Evolutionary conservation across 331 rosid species (phyloP), one percentile per base, ranked within the genome.

Genomic region (Quercus tomentella): DNA sequence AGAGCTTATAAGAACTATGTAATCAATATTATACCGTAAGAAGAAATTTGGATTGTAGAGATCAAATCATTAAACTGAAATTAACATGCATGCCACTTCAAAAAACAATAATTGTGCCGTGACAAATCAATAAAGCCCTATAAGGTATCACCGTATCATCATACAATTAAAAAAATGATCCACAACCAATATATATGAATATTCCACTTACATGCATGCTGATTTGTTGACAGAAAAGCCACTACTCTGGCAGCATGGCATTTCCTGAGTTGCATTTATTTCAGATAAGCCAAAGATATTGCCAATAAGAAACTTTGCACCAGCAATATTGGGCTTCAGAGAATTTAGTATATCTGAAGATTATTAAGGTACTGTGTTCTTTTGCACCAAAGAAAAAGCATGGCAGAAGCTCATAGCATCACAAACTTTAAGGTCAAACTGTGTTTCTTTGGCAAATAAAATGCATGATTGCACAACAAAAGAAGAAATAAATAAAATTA

Each of bases 281-380:
- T 81, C 86, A 16, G 82, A 77, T 76, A 91, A 77, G 79, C 93
- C 94, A 89, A 87, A 94, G 76, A 94, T 87, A 71, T 82, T 58
- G 37, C 55, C 54, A 69, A 83, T 70, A 75, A 92, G 94, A 85
- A 69, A 8, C 77, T 85, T 80, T 4, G 94, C 85, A 73, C 81
- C 75, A 56, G 80, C 80, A 79, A 83, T 56, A 82, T 91, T 91
- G 43, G 97, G 89, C 86, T 81, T 85, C 51, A 85, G 52, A 56
- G 86, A 91, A 86, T 83, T 76, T 72, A 92, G 89, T 62, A 87
- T 80, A 89, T 94, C 97, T 94, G 89, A 76, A 62, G 68, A 85
- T 75, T 77, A 77, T 89, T 67, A 92, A 92, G 91, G 87, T 69
- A 65, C 56, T 31, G 66, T 67, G 33, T 4, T 5, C 49, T 52